Evolutionary conservation across 2,329 filamentous ascomycete genomes (phyloP), one percentile per base, ranked within the genome.

Genomic region (Rhytidhysteron rufulum): DNA sequence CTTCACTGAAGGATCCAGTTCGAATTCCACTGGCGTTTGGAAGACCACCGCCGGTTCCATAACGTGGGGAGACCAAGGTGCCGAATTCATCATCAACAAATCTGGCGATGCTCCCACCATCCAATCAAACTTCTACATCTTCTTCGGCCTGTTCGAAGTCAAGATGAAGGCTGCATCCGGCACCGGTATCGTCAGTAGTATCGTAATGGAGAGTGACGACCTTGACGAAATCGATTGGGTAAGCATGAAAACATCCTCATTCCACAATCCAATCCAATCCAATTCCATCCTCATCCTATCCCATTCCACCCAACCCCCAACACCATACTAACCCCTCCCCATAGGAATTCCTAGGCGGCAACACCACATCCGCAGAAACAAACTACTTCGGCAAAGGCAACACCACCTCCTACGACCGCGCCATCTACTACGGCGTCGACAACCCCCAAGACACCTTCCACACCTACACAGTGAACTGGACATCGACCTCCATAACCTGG

Each of bases 351-450:
- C 37, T 45, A 16, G 85, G 85, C 32, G 74, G 74, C 43, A 83
- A 86, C 57, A 64, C 67, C 35, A 77, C 73, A 5, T 63, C 72
- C 31, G 82, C 76, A 10, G 73, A 83, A 51, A 82, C 78, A 47
- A 88, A 89, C 69, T 88, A 82, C 66, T 86, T 84, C 67, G 77
- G 79, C 70, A 83, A 85, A 71, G 83, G 83, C 36, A 67, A 84
- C 62, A 79, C 75, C 39, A 73, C 72, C 19, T 73, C 73, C 45
- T 86, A 80, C 65, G 78, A 86, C 66, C 80, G 83, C 45, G 81
- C 76, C 50, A 69, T 70, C 40, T 82, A 77, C 70, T 73, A 82
- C 54, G 41, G 69, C 6, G 71, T 85, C 34, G 41, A 40, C 16
- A 69, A 70, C 54, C 74, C 81, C 34, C 77, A 76, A 54, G 65